Evolutionary conservation across 352 stramenopile genomes (phyloP), one percentile per base, ranked within the genome.

Genomic region (Pythium graminicola): DNA sequence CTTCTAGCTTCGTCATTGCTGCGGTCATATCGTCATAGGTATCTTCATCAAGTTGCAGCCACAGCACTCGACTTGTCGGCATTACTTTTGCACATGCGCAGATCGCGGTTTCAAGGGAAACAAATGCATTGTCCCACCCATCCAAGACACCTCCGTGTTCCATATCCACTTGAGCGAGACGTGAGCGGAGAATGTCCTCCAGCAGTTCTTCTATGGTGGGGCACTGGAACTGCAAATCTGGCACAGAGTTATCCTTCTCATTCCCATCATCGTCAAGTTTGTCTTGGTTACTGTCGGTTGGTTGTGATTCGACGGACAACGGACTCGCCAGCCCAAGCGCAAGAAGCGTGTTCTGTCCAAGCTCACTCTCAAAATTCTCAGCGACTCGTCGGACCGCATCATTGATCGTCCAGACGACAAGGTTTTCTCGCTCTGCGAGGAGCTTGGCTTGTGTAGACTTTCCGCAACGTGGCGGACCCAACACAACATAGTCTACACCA

Each of bases 381-480:
- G 64, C 80, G 20, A 68, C 29, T 2, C 19, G 19, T 22, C 65
- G 52, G 11, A 97, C 63, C 1, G 86, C 72, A 6, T 80, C 69
- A 48, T 95, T 79, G 40, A 97, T 81, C 2, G 60, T 87, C 70
- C 86, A 86, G 5, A 86, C 58, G 14, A 16, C 19, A 11, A 93
- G 16, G 20, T 73, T 70, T 58, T 96, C 77, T 9, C 85, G 86
- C 28, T 94, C 67, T 6, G 69, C 78, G 6, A 97, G 61, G 36
- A 88, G 57, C 23, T 70, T 69, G 19, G 84, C 81, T 17, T 95
- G 77, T 4, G 86, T 93, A 6, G 79, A 81, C 26, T 89, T 92
- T 2, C 89, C 87, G 19, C 69, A 90, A 6, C 68, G 64, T 19
- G 81, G 73, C 19, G 87, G 85, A 0, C 89, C 87, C 5, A 94